phyloP scores from a whole-genome alignment of 257 asterid species.

The Anisodus tanguticus region DNA sequence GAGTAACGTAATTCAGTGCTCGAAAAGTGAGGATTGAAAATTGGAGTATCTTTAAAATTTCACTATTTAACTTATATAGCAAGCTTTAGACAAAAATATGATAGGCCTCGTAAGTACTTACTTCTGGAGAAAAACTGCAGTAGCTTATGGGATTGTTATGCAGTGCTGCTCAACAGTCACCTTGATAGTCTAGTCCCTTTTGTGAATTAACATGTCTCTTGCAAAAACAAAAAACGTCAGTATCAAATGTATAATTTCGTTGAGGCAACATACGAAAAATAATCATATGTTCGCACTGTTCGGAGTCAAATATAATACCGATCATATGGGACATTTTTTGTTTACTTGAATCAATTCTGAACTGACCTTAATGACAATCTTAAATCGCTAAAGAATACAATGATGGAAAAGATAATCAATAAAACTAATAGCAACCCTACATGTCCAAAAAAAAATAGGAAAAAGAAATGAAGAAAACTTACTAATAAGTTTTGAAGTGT shows the following conservation, averaged over 20 bases:
- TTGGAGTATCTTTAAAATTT: background rate
- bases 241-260: background rate
- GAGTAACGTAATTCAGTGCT: background rate
- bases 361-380: background rate
- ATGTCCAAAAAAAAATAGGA: background rate
- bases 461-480: too few species aligned
- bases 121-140: background rate
- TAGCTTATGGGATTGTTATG: background rate
- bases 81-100: background rate
- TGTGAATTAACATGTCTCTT: background rate
- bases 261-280: background rate
- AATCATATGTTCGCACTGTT: background rate
- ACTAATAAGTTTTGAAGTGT: background rate
- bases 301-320: too few species aligned
- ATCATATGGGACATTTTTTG: too few species aligned
- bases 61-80: background rate
- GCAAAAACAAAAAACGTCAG: background rate
- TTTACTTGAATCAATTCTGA: background rate
- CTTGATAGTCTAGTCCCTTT: background rate
- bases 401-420: background rate
- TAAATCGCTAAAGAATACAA: background rate
- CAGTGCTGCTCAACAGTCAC: background rate
- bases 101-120: background rate
- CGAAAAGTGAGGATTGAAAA: background rate
- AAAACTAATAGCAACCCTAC: background rate